phyloP scores from a whole-genome alignment of 1,139 yeast species.

The Pichia cactophila region DNA sequence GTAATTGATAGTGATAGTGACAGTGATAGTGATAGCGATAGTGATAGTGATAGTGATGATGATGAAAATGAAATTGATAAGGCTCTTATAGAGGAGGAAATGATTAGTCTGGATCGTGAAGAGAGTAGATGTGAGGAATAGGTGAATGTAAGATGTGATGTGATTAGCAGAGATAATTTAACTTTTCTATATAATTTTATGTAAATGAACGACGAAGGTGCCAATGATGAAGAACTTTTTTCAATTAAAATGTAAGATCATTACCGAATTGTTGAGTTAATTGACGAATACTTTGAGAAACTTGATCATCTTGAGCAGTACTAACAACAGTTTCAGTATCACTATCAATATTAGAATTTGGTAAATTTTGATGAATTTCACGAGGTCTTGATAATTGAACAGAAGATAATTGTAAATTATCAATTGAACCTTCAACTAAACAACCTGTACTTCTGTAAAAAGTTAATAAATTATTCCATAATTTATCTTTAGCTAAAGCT shows the following conservation, averaged over 20 bases:
- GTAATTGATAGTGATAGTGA: conserved; percentile 11
- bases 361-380: neutral
- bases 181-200: neutral
- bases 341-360: too few species aligned
- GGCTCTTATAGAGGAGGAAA: conserved; percentile 11
- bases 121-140: neutral
- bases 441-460: conserved; percentile 83
- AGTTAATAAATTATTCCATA: conserved; percentile 74
- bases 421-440: conserved; percentile 87
- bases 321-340: conserved; percentile 12
- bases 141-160: neutral
- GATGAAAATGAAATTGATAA: conserved; percentile 1
- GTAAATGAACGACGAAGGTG: neutral
- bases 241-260: conserved; percentile 14
- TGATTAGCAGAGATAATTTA: neutral
- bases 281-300: conserved; percentile 12
- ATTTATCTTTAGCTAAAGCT: conserved; percentile 57
- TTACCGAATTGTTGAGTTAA: conserved; percentile 17
- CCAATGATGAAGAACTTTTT: neutral
- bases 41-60: conserved; percentile 11
- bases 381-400: conserved; percentile 40
- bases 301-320: conserved; percentile 4
- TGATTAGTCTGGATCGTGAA: neutral
- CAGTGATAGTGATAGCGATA: conserved; percentile 10
- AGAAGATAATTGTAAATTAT: conserved; percentile 58